These are phyloP conservation scores for Closterium sp. DNA, from an alignment of 139 green algal species.

Conservation along the genomic window DNA sequence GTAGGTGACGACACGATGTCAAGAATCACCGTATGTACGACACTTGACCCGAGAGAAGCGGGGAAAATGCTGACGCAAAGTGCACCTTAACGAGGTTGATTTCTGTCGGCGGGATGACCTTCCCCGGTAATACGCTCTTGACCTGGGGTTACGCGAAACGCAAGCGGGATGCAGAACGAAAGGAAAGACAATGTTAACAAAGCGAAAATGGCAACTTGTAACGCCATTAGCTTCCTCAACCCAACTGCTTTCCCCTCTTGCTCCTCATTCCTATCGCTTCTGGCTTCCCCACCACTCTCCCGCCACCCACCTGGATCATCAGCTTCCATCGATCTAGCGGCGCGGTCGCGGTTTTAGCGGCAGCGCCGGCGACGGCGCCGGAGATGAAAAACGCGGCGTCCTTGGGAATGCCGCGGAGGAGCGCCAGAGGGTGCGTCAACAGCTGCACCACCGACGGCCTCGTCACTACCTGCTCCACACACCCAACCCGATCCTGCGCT, in stretches of 20 bases:
- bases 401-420: constrained; percentile 19
- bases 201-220: background rate
- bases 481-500: background rate
- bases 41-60: background rate
- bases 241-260: background rate
- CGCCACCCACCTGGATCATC: constrained; percentile 36
- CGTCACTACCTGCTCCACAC: background rate
- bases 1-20: too few relatives aligned
- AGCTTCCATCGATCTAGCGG: constrained; percentile 80
- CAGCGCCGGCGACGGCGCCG: constrained; percentile 71
- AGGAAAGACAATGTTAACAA: background rate
- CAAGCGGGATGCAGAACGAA: background rate
- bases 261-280: background rate
- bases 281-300: background rate
- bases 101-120: background rate
- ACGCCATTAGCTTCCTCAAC: too few relatives aligned
- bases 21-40: background rate
- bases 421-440: constrained; percentile 16
- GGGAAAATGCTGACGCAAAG: background rate
- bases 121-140: background rate
- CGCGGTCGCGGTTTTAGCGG: constrained; percentile 79
- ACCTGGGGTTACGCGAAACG: background rate
- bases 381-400: constrained; percentile 69
- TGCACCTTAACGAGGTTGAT: background rate
- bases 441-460: constrained; percentile 12